A percentile compares a stretch with the other conserved stretches of the same genome.
Evolutionary conservation across 73 alveolate species (phyloP).

Genomic region (Stentor coeruleus): DNA sequence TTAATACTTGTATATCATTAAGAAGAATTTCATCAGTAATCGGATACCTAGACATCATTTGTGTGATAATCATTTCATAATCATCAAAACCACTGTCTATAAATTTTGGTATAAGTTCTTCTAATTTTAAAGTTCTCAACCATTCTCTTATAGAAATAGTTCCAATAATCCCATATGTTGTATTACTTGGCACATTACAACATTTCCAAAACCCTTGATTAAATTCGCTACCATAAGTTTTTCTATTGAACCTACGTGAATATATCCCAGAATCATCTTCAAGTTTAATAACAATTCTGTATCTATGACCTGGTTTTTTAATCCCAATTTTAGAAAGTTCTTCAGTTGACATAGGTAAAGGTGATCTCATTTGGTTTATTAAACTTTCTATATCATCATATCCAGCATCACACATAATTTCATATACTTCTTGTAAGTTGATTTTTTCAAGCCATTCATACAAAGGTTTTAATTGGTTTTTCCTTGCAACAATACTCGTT

Average conservation of each 20-base stretch:
- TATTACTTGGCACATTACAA: not conserved
- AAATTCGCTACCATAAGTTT: not conserved
- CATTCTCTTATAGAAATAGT: slow-evolving; percentile 17
- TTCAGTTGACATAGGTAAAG: slow-evolving; percentile 2
- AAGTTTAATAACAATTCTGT: not conserved
- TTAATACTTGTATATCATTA: too few species aligned
- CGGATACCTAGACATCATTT: too few species aligned
- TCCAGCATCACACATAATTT: slow-evolving; percentile 25
- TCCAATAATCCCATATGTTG: not conserved
- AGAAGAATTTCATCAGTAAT: too few species aligned
- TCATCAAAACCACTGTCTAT: slow-evolving; percentile 19
- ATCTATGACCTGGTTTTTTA: slow-evolving; percentile 1
- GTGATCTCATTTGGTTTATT: not conserved
- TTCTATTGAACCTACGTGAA: not conserved
- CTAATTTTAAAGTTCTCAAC: not conserved
- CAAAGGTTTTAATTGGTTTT: not conserved
- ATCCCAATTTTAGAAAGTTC: not conserved
- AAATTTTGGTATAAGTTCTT: not conserved
- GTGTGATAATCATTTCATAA: slow-evolving; percentile 8
- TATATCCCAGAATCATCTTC: not conserved
- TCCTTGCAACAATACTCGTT: not conserved
- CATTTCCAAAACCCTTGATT: not conserved
- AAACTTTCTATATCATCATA: slow-evolving; percentile 4
- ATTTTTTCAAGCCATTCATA: slow-evolving; percentile 9
- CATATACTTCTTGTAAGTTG: not conserved